These are phyloP conservation scores for Trypanosoma mega DNA, from an alignment of 208 protist genomes.

Conservation along the genomic window DNA sequence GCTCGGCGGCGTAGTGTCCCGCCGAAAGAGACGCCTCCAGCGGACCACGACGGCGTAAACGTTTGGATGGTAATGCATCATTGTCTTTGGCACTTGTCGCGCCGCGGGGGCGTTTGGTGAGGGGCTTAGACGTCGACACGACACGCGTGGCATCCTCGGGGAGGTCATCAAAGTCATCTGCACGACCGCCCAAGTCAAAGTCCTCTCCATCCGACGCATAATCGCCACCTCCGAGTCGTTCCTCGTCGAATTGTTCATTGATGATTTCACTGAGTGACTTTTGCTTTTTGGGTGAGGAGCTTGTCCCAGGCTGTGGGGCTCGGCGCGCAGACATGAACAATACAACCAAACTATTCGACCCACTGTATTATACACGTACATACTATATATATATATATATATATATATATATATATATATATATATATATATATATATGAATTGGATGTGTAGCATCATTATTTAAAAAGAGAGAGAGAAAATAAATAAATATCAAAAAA, in stretches of 20 bases:
- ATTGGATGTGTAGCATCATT: slow-evolving; percentile 13
- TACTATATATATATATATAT: too few relatives aligned
- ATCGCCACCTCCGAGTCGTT: too few relatives aligned
- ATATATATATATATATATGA: too few relatives aligned
- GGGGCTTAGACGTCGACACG: background rate
- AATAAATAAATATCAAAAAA: background rate
- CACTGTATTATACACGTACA: background rate
- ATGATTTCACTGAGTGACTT: slow-evolving; percentile 66
- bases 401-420: too few relatives aligned
- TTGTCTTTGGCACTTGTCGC: background rate
- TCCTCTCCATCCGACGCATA: slow-evolving; percentile 19
- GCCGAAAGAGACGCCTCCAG: slow-evolving; percentile 57
- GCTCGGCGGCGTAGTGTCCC: slow-evolving; percentile 62
- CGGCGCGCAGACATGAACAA: slow-evolving; percentile 19
- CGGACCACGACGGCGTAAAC: slow-evolving; percentile 72
- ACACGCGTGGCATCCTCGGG: background rate
- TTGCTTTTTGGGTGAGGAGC: slow-evolving; percentile 27
- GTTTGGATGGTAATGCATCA: slow-evolving; percentile 2
- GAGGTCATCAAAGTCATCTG: slow-evolving; percentile 11
- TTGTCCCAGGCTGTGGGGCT: background rate
- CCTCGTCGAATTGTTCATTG: slow-evolving; percentile 56
- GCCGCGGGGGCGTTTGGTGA: background rate
- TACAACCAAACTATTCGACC: too few relatives aligned
- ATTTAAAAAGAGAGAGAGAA: slow-evolving; percentile 21
- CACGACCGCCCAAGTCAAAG: slow-evolving; percentile 14